Evolutionary conservation across 2,329 filamentous ascomycete genomes (phyloP).

Genomic region (Trichoderma gracile): DNA sequence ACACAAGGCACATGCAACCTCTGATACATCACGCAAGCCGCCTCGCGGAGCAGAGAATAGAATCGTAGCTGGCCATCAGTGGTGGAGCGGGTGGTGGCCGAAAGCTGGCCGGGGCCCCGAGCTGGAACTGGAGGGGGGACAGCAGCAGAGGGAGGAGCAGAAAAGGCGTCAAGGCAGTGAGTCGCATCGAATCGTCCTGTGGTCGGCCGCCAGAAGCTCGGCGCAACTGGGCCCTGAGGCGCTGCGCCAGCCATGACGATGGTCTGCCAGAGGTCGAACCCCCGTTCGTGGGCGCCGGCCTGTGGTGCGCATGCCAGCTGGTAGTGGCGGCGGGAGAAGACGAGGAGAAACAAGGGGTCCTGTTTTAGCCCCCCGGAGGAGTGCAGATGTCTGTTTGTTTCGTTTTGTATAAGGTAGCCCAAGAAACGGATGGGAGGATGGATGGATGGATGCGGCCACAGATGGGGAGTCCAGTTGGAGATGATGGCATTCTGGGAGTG

Average conservation of each 20-base stretch:
- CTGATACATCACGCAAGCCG: neutral
- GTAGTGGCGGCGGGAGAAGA: conserved; percentile 6
- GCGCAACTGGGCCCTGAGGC: neutral
- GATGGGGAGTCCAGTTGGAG: too few species aligned
- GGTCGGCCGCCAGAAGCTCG: neutral
- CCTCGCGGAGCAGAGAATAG: neutral
- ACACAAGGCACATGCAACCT: conserved; percentile 4
- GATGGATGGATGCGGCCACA: neutral
- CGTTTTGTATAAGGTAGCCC: neutral
- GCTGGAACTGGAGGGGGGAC: neutral
- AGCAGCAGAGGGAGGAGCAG: neutral
- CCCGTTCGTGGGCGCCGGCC: neutral
- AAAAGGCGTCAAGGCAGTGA: neutral
- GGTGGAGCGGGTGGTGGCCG: conserved; percentile 10
- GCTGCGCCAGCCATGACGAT: conserved; percentile 1
- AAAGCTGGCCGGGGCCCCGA: conserved; percentile 7
- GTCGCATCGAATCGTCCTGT: neutral
- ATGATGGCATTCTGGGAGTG: too few species aligned
- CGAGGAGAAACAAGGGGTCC: neutral
- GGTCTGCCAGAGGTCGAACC: neutral
- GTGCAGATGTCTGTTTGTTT: neutral
- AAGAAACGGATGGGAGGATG: neutral
- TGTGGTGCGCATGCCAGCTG: conserved; percentile 1
- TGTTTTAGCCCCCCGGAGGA: conserved; percentile 9
- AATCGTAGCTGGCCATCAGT: neutral